Percentiles rank a stretch among this genome's conserved stretches.
Evolutionary conservation across 768 basidiomycete genomes (phyloP).

Genomic region (Podaxis carcinomalis): DNA sequence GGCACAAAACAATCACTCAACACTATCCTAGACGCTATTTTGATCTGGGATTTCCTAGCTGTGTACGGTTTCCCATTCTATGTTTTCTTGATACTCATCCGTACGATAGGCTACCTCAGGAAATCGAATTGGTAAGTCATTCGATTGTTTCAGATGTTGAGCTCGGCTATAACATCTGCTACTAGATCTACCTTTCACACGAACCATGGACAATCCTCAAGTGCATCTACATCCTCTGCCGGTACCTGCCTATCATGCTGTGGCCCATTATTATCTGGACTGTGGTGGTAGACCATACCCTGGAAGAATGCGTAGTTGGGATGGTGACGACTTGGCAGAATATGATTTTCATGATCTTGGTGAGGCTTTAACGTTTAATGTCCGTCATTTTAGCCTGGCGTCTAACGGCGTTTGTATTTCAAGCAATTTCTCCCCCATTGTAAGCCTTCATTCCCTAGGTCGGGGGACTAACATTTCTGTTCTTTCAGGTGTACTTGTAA

Average conservation of each 20-base stretch:
- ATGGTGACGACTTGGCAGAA: neutral
- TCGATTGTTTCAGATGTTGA: neutral
- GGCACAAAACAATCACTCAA: too few species aligned
- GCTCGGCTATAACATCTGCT: neutral
- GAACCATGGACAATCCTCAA: neutral
- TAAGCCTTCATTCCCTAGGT: neutral
- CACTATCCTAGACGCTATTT: neutral
- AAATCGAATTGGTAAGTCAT: neutral
- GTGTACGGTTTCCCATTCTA: neutral
- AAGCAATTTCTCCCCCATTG: neutral
- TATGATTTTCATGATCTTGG: neutral
- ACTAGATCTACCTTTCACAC: neutral
- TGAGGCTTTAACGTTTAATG: neutral
- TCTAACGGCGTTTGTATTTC: neutral
- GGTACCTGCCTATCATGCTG: neutral
- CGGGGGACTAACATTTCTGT: neutral
- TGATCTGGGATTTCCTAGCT: neutral
- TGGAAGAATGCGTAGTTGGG: neutral
- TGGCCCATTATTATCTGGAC: neutral
- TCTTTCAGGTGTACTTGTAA: neutral
- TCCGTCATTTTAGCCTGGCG: neutral
- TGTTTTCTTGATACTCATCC: neutral
- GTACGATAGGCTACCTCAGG: neutral
- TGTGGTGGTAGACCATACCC: neutral
- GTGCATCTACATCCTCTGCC: neutral